Evolutionary conservation across 192 early-diverging fungal genomes (phyloP).

Genomic region (Linnemannia hyalina): DNA sequence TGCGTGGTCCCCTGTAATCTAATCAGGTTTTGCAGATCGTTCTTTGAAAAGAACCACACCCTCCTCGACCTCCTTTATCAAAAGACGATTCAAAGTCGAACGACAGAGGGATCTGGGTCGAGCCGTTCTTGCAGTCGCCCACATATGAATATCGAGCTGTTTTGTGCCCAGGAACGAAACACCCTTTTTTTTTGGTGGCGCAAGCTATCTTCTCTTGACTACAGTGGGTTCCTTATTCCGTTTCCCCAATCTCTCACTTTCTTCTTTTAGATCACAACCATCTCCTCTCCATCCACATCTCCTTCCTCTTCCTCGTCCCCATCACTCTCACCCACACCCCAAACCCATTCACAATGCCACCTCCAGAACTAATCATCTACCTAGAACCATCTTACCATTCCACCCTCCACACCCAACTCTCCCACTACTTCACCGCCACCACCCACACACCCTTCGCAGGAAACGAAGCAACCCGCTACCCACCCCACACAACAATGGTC

Average conservation of each 20-base stretch:
- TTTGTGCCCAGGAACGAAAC: too few relatives aligned
- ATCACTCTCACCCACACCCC: neutral
- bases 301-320: neutral
- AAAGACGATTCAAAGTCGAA: too few relatives aligned
- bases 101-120: too few relatives aligned
- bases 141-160: too few relatives aligned
- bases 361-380: conserved; percentile 36
- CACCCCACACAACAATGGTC: conserved; percentile 46
- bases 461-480: conserved; percentile 45
- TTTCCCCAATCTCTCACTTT: neutral
- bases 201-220: too few relatives aligned
- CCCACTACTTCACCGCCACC: neutral
- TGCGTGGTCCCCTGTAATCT: too few relatives aligned
- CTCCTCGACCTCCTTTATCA: too few relatives aligned
- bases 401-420: conserved; percentile 9
- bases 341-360: conserved; percentile 1
- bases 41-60: too few relatives aligned
- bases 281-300: neutral
- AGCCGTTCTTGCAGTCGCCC: too few relatives aligned
- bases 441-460: neutral
- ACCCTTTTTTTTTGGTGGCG: too few relatives aligned
- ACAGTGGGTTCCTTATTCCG: too few relatives aligned
- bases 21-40: too few relatives aligned
- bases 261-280: neutral
- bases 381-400: conserved; percentile 21